Evolutionary conservation across 1,139 yeast species (phyloP).

Genomic region (Kluyveromyces sp.): DNA sequence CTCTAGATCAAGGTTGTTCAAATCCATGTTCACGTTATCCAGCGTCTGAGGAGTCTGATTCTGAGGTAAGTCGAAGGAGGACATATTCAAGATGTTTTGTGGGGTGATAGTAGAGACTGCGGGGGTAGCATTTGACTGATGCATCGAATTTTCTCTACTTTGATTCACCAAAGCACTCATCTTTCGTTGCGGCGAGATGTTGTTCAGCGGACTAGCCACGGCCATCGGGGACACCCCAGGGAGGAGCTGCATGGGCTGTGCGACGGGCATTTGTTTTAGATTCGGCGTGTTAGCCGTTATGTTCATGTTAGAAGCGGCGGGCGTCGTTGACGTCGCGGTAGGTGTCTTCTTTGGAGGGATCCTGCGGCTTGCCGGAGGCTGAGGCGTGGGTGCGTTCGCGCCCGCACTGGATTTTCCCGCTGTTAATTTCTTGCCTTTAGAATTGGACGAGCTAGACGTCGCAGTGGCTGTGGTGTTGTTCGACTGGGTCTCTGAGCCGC

Average conservation of each 20-base stretch:
- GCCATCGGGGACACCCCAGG: slow-evolving; percentile 21
- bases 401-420: neutral
- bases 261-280: slow-evolving; percentile 8
- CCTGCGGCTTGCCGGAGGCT: slow-evolving; percentile 6
- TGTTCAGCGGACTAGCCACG: slow-evolving; percentile 21
- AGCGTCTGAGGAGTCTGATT: slow-evolving; percentile 8
- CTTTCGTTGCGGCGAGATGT: slow-evolving; percentile 18
- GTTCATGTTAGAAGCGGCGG: slow-evolving; percentile 2
- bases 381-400: slow-evolving; percentile 7
- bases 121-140: slow-evolving; percentile 5
- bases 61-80: slow-evolving; percentile 14
- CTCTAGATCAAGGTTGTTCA: slow-evolving; percentile 21
- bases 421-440: neutral
- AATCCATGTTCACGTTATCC: slow-evolving; percentile 6
- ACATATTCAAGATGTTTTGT: slow-evolving; percentile 29
- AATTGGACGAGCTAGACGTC: neutral
- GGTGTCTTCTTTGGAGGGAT: slow-evolving; percentile 16
- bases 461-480: slow-evolving; percentile 8
- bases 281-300: slow-evolving; percentile 2
- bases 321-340: slow-evolving; percentile 12
- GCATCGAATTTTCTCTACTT: slow-evolving; percentile 8
- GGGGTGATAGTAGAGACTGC: slow-evolving; percentile 24
- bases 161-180: slow-evolving; percentile 6
- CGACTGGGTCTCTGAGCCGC: slow-evolving; percentile 9
- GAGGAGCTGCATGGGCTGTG: slow-evolving; percentile 16